Conservation (phyloP, 2,329 filamentous ascomycete genomes). For the Aspergillus unguis region DNA sequence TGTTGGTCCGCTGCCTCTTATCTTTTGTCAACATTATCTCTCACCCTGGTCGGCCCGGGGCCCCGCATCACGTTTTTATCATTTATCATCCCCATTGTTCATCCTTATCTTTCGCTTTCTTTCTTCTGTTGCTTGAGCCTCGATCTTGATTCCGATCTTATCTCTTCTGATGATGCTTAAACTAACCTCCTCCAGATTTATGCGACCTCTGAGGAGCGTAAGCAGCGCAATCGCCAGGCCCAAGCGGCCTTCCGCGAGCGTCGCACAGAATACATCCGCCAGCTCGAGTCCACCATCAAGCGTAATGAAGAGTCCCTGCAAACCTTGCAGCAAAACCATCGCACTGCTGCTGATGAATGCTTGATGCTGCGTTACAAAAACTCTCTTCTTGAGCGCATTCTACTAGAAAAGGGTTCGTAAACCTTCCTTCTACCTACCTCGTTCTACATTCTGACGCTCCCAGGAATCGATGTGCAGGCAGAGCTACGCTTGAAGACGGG, state of each 20-base stretch:
- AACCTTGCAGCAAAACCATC: constrained; percentile 88
- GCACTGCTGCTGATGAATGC: constrained; percentile 92
- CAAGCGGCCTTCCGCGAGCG: constrained; percentile 96
- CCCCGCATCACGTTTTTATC: constrained; percentile 28
- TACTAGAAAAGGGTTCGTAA: constrained; percentile 81
- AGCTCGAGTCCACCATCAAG: constrained; percentile 94
- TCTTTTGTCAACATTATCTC: constrained; percentile 13
- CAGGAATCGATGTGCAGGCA: constrained; percentile 94
- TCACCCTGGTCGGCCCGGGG: constrained; percentile 25
- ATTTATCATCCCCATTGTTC: constrained; percentile 20
- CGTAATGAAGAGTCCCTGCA: constrained; percentile 93
- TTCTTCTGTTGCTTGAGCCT: constrained; percentile 9
- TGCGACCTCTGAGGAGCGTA: constrained; percentile 96
- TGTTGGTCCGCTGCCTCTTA: constrained; percentile 3
- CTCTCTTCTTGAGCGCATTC: constrained; percentile 87
- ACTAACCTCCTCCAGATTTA: constrained; percentile 67
- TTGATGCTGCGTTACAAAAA: constrained; percentile 99
- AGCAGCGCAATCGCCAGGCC: constrained; percentile 94
- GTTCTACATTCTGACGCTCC: constrained; percentile 11
- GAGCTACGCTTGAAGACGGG: constrained; percentile 90
- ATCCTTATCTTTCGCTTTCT: constrained; percentile 17
- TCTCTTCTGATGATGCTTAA: constrained; percentile 1
- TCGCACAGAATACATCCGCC: constrained; percentile 98
- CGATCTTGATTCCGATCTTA: constrained; percentile 9
- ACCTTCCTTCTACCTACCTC: neutral